Conservation (phyloP, 176 grass and related monocot genomes). For the Lolium rigidum region DNA sequence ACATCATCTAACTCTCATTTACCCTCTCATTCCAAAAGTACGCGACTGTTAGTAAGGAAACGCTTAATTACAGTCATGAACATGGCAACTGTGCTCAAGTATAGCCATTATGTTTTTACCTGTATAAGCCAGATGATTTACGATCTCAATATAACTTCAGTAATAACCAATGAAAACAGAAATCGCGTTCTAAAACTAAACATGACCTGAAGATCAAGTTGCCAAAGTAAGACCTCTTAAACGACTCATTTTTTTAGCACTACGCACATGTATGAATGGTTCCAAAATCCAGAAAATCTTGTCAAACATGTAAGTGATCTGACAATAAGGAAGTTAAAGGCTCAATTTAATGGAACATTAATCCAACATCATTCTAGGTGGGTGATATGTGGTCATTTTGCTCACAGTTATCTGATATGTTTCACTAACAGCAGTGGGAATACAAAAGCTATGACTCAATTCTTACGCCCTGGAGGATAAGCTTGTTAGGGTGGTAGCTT, state of each 20-base stretch:
- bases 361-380: slow-evolving; percentile 36
- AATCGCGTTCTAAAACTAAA: not conserved
- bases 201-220: not conserved
- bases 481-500: not conserved
- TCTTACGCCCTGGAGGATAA: not conserved
- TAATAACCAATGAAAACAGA: not conserved
- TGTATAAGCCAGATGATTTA: not conserved
- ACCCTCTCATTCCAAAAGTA: too few relatives aligned
- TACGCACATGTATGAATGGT: not conserved
- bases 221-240: not conserved
- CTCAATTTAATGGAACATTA: slow-evolving; percentile 20
- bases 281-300: not conserved
- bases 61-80: not conserved
- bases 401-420: slow-evolving; percentile 25
- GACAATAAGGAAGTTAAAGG: not conserved
- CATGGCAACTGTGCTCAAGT: not conserved
- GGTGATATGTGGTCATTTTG: not conserved
- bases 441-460: not conserved
- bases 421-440: slow-evolving; percentile 30
- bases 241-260: not conserved
- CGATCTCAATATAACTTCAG: not conserved
- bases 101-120: not conserved
- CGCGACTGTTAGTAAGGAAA: not conserved
- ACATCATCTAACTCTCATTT: not conserved
- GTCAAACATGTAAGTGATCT: not conserved